A percentile compares a stretch with the other conserved stretches of the same genome.
These are phyloP conservation scores for Alnus rubra DNA, from an alignment of 306 rosid genomes.

Conservation along the genomic window DNA sequence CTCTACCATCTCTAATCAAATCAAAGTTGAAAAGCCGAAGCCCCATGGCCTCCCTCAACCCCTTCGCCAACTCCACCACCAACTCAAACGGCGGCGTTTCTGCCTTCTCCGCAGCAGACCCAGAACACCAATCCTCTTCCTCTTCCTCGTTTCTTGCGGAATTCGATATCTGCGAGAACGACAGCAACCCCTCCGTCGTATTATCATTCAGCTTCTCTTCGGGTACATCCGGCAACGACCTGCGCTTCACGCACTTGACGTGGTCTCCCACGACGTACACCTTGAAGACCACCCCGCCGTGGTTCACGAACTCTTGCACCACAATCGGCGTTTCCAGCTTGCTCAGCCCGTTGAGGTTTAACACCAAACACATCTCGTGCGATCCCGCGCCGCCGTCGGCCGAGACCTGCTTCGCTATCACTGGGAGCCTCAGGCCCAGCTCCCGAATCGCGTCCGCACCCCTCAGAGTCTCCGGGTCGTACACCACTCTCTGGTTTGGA, in stretches of 20 bases:
- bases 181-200: constrained; percentile 26
- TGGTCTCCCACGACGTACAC: constrained; percentile 60
- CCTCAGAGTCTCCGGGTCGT: background rate
- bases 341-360: constrained; percentile 39
- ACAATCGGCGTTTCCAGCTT: constrained; percentile 34
- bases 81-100: constrained; percentile 47
- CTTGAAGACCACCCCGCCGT: constrained; percentile 73
- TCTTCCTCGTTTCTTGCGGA: constrained; percentile 5
- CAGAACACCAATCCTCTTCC: background rate
- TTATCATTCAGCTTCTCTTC: constrained; percentile 18
- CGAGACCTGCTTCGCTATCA: constrained; percentile 27
- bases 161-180: constrained; percentile 55
- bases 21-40: constrained; percentile 69
- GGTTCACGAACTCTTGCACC: constrained; percentile 71
- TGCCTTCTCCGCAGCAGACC: constrained; percentile 19
- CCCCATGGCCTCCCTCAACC: constrained; percentile 43
- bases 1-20: constrained; percentile 47
- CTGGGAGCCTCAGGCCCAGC: constrained; percentile 24
- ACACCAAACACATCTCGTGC: constrained; percentile 52
- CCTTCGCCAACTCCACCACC: constrained; percentile 38
- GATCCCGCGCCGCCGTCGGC: constrained; percentile 39
- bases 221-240: constrained; percentile 46
- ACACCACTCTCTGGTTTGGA: constrained; percentile 26
- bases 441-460: background rate
- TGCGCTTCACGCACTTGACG: constrained; percentile 54